These are phyloP conservation scores for Agrocybe pediades DNA, from an alignment of 768 basidiomycete species.

Conservation along the genomic window DNA sequence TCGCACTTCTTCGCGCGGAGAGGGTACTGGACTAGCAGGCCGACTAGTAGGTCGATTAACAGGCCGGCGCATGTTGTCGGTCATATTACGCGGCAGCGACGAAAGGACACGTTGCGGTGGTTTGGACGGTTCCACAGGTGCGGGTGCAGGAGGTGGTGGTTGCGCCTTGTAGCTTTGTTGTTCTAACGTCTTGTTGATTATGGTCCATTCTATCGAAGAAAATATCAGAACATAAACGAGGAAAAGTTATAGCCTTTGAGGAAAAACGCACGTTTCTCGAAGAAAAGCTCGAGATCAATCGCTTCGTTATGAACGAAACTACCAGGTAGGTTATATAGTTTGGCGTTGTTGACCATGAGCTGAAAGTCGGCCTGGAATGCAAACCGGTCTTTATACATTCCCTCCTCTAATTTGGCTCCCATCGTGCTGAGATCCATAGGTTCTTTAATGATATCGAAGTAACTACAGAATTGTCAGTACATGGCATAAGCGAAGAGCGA, in stretches of 20 bases:
- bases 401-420: constrained; percentile 81
- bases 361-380: constrained; percentile 86
- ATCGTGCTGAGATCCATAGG: constrained; percentile 97
- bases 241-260: neutral
- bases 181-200: constrained; percentile 83
- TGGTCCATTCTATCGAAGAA: constrained; percentile 72
- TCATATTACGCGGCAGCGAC: constrained; percentile 41
- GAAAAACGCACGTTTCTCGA: constrained; percentile 87
- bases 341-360: constrained; percentile 87
- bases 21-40: constrained; percentile 1
- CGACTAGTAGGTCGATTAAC: constrained; percentile 12
- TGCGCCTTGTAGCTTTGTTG: constrained; percentile 56
- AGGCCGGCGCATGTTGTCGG: no score
- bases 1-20: neutral
- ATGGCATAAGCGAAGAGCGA: neutral
- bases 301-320: constrained; percentile 79
- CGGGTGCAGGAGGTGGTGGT: constrained; percentile 20
- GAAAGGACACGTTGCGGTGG: constrained; percentile 37
- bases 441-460: constrained; percentile 86
- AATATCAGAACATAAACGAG: neutral
- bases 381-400: constrained; percentile 82
- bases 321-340: constrained; percentile 75
- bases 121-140: constrained; percentile 21
- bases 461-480: constrained; percentile 48
- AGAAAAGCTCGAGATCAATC: constrained; percentile 72